Conservation (phyloP, 176 grass and related monocot genomes). For the Carex pumila region DNA sequence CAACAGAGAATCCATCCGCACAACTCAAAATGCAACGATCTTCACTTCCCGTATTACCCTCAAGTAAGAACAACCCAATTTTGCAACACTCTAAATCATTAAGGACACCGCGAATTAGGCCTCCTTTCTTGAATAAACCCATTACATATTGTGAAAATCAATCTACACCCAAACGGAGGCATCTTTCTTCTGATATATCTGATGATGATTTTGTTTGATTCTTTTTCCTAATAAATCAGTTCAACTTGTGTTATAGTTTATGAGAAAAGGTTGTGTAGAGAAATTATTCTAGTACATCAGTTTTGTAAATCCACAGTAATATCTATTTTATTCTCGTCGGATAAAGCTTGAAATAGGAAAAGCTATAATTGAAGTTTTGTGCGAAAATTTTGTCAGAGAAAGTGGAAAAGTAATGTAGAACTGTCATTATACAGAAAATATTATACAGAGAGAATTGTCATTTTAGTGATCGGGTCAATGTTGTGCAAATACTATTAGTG, state of each 20-base stretch:
- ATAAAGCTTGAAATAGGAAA: not conserved
- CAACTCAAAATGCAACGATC: conserved; percentile 29
- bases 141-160: conserved; percentile 36
- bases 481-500: too few relatives aligned
- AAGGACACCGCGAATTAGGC: conserved; percentile 26
- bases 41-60: conserved; percentile 28
- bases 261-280: not conserved
- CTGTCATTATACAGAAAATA: not conserved
- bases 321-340: not conserved
- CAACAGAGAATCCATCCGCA: conserved; percentile 17
- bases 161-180: conserved; percentile 46
- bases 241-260: not conserved
- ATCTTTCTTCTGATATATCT: conserved; percentile 51
- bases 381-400: not conserved
- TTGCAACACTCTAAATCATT: conserved; percentile 36
- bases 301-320: not conserved
- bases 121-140: conserved; percentile 40
- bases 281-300: not conserved
- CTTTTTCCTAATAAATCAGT: not conserved
- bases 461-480: too few relatives aligned
- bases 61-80: conserved; percentile 44
- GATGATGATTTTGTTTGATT: conserved; percentile 91
- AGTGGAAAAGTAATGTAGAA: not conserved
- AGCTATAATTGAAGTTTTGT: not conserved
- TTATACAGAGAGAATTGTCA: too few relatives aligned